phyloP scores from a whole-genome alignment of 164 flowering plant species.

The Chimonanthus salicifolius region DNA sequence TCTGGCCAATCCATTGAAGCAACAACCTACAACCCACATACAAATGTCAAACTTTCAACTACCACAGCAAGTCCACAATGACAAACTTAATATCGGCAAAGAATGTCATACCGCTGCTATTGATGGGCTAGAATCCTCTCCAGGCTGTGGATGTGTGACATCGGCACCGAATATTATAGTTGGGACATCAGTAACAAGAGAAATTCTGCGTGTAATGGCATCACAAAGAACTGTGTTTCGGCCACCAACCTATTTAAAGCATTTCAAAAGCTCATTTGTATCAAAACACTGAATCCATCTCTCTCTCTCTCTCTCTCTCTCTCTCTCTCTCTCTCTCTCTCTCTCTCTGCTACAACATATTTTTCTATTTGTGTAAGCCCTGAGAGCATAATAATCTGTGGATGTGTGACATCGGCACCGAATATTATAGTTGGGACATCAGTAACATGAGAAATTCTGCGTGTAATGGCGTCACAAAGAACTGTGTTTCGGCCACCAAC shows the following conservation, averaged over 20 bases:
- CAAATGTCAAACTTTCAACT: no score
- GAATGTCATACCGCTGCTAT: conserved; percentile 71
- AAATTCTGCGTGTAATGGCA: conserved; percentile 79
- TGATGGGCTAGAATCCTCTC: conserved; percentile 94
- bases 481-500: conserved; percentile 93
- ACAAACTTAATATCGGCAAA: no score
- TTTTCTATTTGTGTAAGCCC: no score
- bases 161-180: conserved; percentile 96
- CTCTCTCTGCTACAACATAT: no score
- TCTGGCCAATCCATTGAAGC: conserved; percentile 88
- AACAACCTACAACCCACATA: conserved; percentile 40
- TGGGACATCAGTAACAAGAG: conserved; percentile 75
- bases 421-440: conserved; percentile 85
- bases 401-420: conserved; percentile 97
- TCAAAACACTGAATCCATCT: not conserved
- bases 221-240: conserved; percentile 84
- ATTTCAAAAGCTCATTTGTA: not conserved
- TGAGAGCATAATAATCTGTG: no score
- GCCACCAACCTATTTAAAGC: conserved; percentile 57
- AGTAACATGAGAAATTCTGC: conserved; percentile 78
- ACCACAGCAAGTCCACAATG: no score
- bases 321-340: no score
- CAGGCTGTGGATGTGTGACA: conserved; percentile 96
- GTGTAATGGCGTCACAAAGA: conserved; percentile 78
- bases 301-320: no score